Evolutionary conservation across 169 alveolate species (phyloP).

Genomic region (Plasmodium inui): DNA sequence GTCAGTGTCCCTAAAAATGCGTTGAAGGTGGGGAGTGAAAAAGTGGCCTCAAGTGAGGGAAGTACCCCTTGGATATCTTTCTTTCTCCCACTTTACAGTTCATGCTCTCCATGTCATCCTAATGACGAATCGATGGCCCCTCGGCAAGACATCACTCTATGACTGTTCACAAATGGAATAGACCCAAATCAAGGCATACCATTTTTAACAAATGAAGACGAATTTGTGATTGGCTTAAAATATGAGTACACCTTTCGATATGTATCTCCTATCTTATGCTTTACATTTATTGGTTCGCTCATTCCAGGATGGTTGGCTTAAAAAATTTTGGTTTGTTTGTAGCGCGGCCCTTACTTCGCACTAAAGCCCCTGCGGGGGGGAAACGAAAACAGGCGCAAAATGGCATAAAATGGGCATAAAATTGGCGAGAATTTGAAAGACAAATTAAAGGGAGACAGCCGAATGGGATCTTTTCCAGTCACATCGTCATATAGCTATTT

Average conservation of each 20-base stretch:
- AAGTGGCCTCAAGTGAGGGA: background rate
- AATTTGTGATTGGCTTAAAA: constrained; percentile 82
- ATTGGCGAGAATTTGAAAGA: background rate
- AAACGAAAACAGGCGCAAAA: background rate
- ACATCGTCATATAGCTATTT: background rate
- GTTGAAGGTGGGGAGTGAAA: background rate
- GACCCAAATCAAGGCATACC: constrained; percentile 76
- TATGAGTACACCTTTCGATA: constrained; percentile 84
- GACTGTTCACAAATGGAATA: background rate
- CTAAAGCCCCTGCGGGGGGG: background rate
- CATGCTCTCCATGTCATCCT: background rate
- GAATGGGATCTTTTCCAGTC: background rate
- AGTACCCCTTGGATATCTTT: background rate
- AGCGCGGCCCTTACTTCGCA: background rate
- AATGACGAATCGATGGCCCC: background rate
- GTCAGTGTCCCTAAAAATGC: constrained; percentile 78
- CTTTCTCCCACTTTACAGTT: background rate
- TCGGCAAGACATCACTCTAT: background rate
- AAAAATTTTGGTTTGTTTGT: background rate
- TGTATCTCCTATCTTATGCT: constrained; percentile 87
- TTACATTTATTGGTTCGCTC: constrained; percentile 68
- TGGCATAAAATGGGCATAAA: background rate
- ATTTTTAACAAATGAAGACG: constrained; percentile 85
- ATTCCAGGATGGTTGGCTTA: constrained; percentile 24
- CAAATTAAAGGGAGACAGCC: background rate